A percentile compares a stretch with the other conserved stretches of the same genome.
These are phyloP conservation scores for Aegilops tauschii DNA, from an alignment of 176 grass and related monocot genomes.

Conservation along the genomic window DNA sequence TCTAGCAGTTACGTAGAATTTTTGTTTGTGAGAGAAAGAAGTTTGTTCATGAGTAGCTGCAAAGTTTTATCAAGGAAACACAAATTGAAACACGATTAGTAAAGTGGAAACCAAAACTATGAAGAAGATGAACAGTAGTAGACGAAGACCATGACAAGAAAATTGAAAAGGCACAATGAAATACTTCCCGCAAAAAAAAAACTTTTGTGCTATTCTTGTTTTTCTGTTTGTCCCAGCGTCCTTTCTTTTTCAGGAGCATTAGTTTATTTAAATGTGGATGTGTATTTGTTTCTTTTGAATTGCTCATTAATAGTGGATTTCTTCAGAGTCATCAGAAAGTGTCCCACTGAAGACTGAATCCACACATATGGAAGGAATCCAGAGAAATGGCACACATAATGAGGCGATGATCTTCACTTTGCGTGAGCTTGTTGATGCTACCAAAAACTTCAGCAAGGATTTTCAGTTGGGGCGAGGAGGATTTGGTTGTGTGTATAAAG, in stretches of 20 bases:
- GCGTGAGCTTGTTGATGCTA: conserved; percentile 55
- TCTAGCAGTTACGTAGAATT: neutral
- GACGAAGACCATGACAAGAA: neutral
- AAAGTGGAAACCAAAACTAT: neutral
- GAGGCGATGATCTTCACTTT: conserved; percentile 53
- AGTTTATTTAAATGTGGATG: neutral
- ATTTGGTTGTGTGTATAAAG: conserved; percentile 70
- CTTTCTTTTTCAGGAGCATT: neutral
- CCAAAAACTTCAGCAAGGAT: conserved; percentile 52
- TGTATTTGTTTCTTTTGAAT: conserved; percentile 18
- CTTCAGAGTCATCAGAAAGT: conserved; percentile 38
- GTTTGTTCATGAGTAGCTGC: neutral
- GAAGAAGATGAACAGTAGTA: neutral
- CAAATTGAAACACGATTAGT: neutral
- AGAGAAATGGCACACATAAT: neutral
- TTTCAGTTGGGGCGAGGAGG: conserved; percentile 63
- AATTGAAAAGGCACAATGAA: neutral
- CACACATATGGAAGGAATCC: conserved; percentile 4
- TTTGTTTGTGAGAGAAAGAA: neutral
- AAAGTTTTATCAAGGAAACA: neutral
- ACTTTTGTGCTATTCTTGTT: neutral
- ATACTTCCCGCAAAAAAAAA: no score
- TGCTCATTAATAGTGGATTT: neutral
- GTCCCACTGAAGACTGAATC: conserved; percentile 27
- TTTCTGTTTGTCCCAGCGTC: neutral